Conservation (phyloP, 768 basidiomycete genomes). For the Pleurotus djamor region DNA sequence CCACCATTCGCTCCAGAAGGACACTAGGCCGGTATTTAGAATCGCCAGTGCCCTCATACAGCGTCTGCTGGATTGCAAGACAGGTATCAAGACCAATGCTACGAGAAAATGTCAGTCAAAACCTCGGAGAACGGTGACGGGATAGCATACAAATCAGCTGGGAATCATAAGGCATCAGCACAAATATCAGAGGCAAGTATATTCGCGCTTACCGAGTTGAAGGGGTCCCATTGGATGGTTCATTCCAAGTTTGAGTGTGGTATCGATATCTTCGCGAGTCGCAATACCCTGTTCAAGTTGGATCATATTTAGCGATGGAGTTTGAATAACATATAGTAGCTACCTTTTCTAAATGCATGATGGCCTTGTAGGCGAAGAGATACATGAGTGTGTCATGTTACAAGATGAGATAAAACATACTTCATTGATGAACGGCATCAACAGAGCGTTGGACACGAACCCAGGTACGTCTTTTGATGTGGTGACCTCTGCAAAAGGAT, state of each 20-base stretch:
- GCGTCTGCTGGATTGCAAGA: constrained; percentile 86
- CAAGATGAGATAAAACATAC: constrained; percentile 27
- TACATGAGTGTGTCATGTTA: neutral
- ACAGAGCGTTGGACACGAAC: constrained; percentile 90
- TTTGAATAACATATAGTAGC: neutral
- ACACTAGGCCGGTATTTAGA: constrained; percentile 93
- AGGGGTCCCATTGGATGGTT: constrained; percentile 94
- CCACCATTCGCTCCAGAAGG: constrained; percentile 93
- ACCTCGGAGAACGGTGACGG: neutral
- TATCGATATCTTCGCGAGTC: constrained; percentile 93
- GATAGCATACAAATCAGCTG: constrained; percentile 55
- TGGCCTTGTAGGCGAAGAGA: constrained; percentile 49
- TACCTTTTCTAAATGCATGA: constrained; percentile 91
- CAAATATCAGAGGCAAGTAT: neutral
- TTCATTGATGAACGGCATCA: constrained; percentile 99
- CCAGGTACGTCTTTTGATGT: constrained; percentile 91
- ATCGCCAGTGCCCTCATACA: constrained; percentile 87
- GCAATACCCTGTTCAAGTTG: constrained; percentile 66
- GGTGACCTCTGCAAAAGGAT: constrained; percentile 71
- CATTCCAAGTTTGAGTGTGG: constrained; percentile 91
- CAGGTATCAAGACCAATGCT: constrained; percentile 99
- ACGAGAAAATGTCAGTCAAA: neutral
- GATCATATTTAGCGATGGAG: neutral
- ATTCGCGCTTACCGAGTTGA: constrained; percentile 60
- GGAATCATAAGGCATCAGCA: neutral